Evolutionary conservation across 495 filamentous ascomycete genomes (phyloP).

Genomic region (Amniculicola lignicola): DNA sequence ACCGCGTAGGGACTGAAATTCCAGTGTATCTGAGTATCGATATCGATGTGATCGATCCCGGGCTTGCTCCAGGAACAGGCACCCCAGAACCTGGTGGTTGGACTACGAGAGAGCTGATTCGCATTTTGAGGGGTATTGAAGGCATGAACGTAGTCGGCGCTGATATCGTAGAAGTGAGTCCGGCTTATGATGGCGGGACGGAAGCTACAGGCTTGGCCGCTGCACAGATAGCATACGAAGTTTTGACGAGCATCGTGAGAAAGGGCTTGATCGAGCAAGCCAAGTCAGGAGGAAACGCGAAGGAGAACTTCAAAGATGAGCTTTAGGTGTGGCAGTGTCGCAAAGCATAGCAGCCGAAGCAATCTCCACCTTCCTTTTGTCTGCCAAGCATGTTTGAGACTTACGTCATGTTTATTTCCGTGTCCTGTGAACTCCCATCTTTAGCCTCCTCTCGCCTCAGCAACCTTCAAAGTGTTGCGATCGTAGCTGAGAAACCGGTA

Average conservation of each 20-base stretch:
- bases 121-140: slow-evolving; percentile 49
- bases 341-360: too few species aligned
- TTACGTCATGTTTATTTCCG: too few species aligned
- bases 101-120: slow-evolving; percentile 51
- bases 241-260: slow-evolving; percentile 46
- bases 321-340: slow-evolving; percentile 22
- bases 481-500: too few species aligned
- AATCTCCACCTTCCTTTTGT: too few species aligned
- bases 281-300: slow-evolving; percentile 17
- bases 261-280: slow-evolving; percentile 39
- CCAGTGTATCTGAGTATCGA: slow-evolving; percentile 49
- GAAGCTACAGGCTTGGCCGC: slow-evolving; percentile 51
- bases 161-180: slow-evolving; percentile 54
- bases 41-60: slow-evolving; percentile 56
- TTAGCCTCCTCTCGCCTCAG: too few species aligned
- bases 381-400: too few species aligned
- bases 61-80: slow-evolving; percentile 52
- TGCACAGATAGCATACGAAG: slow-evolving; percentile 49
- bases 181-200: slow-evolving; percentile 50
- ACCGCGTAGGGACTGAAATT: slow-evolving; percentile 44
- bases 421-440: too few species aligned
- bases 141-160: slow-evolving; percentile 50
- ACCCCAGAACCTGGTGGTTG: slow-evolving; percentile 55
- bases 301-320: slow-evolving; percentile 35
- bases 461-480: too few species aligned